phyloP scores from a whole-genome alignment of 139 green algal genomes.

The Picochlorum sp. region DNA sequence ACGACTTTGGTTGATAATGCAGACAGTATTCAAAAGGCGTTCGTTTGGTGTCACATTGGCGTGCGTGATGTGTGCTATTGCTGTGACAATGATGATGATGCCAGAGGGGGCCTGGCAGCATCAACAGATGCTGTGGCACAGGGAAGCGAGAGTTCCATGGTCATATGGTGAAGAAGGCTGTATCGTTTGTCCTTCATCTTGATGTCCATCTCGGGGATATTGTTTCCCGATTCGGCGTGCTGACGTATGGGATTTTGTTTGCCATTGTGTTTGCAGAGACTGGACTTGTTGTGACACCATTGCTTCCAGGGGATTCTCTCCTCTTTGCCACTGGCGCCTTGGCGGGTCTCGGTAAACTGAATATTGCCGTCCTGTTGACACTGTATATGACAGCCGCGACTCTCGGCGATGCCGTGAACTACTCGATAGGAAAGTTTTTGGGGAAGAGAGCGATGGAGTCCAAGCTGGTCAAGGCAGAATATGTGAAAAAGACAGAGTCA shows the following conservation, averaged over 20 bases:
- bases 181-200: constrained; percentile 72
- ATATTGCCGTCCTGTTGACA: constrained; percentile 38
- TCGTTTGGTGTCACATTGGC: too few relatives aligned
- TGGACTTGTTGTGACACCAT: constrained; percentile 77
- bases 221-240: constrained; percentile 51
- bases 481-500: constrained; percentile 70
- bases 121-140: neutral
- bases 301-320: constrained; percentile 84
- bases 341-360: constrained; percentile 67
- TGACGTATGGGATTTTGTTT: constrained; percentile 75
- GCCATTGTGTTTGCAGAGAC: constrained; percentile 61
- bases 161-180: neutral
- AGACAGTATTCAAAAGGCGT: too few relatives aligned
- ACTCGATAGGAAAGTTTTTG: constrained; percentile 38
- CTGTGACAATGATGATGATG: neutral
- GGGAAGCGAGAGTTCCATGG: neutral
- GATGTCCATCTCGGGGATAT: constrained; percentile 70
- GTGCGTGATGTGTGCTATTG: neutral
- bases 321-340: constrained; percentile 87
- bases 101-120: neutral
- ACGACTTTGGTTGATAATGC: too few relatives aligned
- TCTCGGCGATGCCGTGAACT: constrained; percentile 87
- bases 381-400: constrained; percentile 68
- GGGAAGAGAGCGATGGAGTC: constrained; percentile 40
- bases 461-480: constrained; percentile 47